Base-by-base conservation (phyloP, 2,329 filamentous ascomycete genomes). In the Nectriaceae sp. region DNA sequence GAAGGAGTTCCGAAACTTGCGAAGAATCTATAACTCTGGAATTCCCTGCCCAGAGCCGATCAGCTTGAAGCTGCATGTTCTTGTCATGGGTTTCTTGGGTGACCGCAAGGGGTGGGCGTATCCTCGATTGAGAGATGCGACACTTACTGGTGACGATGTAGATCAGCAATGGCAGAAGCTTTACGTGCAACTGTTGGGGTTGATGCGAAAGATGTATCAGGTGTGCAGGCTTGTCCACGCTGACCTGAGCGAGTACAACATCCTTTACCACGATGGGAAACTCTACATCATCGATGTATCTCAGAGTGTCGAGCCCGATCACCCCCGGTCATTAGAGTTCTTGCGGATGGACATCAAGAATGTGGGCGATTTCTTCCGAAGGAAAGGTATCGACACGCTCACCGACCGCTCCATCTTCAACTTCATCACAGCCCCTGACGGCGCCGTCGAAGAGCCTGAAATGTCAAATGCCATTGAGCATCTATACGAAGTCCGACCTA, bases 301-400 rank as follows among this genome's bases (percentile, higher is more conserved):
- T 47, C 94, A 99, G 74, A 94, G 89, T 65, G 94, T 99, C 18
- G 95, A 97, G 74, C 92, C 95, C 59, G 93, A 97, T 61, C 94
- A 99, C 69, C 94, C 94, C 0, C 83, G 90, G 49, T 93, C 89
- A 2, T 78, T 96, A 22, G 93, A 97, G 67, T 99, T 99, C 66
- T 71, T 99, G 61, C 86, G 94, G 26, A 97, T 97, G 92, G 94
- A 99, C 66, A 91, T 99, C 71, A 97, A 97, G 78, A 99, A 99
- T 65, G 84, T 96, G 2, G 88, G 85, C 19, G 90, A 96, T 68
- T 99, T 96, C 72, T 99, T 97, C 82, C 79, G 85, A 22, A 82
- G 89, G 18, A 87, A 96, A 67, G 88, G 87, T 35, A 90, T 97
- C 2, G 85, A 95, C 52, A 87, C 84, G 0, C 77, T 99, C 3